These are phyloP conservation scores for Naegleria lovaniensis DNA, from an alignment of 208 protist genomes.

Conservation along the genomic window DNA sequence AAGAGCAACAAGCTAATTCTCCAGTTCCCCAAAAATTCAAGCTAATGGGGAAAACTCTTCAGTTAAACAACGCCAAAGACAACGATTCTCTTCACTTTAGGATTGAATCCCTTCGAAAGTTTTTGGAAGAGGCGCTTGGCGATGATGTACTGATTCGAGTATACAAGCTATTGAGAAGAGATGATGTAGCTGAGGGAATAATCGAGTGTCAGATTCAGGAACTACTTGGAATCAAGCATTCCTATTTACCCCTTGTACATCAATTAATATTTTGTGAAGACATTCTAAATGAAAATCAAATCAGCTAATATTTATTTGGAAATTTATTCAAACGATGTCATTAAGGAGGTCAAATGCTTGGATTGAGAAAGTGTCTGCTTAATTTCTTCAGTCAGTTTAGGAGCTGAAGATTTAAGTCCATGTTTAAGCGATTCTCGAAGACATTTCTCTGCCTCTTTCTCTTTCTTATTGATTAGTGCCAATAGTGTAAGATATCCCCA, in stretches of 20 bases:
- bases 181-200: neutral
- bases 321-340: neutral
- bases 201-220: neutral
- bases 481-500: constrained; percentile 73
- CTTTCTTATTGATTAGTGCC: constrained; percentile 41
- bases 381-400: constrained; percentile 34
- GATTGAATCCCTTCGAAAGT: constrained; percentile 77
- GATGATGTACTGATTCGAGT: constrained; percentile 59
- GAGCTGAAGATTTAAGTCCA: constrained; percentile 54
- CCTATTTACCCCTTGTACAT: neutral
- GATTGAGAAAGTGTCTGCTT: neutral
- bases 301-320: neutral
- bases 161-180: constrained; percentile 43
- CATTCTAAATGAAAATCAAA: neutral
- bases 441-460: constrained; percentile 56
- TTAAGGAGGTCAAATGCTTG: neutral
- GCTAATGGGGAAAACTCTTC: constrained; percentile 73
- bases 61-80: constrained; percentile 64
- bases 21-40: constrained; percentile 59
- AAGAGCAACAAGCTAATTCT: neutral
- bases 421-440: constrained; percentile 58
- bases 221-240: neutral
- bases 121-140: constrained; percentile 67
- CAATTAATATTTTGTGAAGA: constrained; percentile 27
- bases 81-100: constrained; percentile 71